A percentile compares a stretch with the other conserved stretches of the same genome.
phyloP scores from a whole-genome alignment of 75 land plant species.

The Selaginella moellendorffii region DNA sequence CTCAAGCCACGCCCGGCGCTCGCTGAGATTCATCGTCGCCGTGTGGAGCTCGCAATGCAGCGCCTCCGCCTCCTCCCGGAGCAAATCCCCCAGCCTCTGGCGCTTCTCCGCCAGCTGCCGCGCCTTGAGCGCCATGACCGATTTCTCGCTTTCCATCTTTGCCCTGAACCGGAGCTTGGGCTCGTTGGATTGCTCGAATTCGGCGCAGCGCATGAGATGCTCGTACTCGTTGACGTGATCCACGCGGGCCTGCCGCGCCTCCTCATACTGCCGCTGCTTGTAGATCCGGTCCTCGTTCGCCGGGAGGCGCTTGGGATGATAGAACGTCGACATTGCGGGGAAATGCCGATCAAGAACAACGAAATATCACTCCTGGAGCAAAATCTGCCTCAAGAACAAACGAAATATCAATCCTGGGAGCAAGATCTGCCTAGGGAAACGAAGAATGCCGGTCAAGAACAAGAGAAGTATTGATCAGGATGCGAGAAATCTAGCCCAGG shows the following conservation, averaged over 20 bases:
- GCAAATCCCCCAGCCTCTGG: conserved; percentile 5
- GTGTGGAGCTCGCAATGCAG: conserved; percentile 22
- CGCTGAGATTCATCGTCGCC: conserved; percentile 21
- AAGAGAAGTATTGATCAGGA: not conserved
- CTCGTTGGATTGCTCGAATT: conserved; percentile 15
- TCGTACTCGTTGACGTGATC: conserved; percentile 14
- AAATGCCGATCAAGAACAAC: no score
- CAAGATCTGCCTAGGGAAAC: not conserved
- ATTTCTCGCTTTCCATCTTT: conserved; percentile 12
- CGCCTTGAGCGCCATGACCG: conserved; percentile 14
- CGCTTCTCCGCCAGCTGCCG: conserved; percentile 5
- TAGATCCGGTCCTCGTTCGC: conserved; percentile 28
- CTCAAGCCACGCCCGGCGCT: conserved; percentile 25
- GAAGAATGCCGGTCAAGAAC: not conserved
- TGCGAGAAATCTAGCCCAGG: no score
- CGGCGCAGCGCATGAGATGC: conserved; percentile 20
- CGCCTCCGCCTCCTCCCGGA: conserved; percentile 18
- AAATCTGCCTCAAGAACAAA: no score
- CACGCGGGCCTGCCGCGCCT: conserved; percentile 13
- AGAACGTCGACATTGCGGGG: conserved; percentile 15
- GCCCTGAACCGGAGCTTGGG: conserved; percentile 9
- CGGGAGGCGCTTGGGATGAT: conserved; percentile 16
- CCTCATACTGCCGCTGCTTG: conserved; percentile 27
- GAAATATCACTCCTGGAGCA: no score
- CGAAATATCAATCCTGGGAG: no score